Percentiles rank a stretch among this genome's conserved stretches.
These are phyloP conservation scores for Metarhizium anisopliae DNA, from an alignment of 2,329 filamentous ascomycete species.

Conservation along the genomic window DNA sequence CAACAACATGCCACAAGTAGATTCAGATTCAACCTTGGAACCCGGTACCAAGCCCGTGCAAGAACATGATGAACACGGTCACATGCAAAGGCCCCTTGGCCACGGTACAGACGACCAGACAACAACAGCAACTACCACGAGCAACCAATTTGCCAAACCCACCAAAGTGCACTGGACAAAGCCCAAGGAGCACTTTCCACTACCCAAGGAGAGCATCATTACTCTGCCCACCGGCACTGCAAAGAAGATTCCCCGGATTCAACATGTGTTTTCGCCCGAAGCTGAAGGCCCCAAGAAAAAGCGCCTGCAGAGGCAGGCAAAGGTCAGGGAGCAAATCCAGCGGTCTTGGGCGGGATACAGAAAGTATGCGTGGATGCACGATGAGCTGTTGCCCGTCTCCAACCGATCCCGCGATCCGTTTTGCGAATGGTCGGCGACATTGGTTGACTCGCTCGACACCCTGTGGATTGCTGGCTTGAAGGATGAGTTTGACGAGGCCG, in stretches of 20 bases:
- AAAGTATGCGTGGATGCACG: conserved; percentile 71
- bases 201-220: conserved; percentile 62
- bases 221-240: conserved; percentile 64
- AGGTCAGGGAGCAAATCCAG: conserved; percentile 65
- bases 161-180: conserved; percentile 60
- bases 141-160: conserved; percentile 1
- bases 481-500: conserved; percentile 72
- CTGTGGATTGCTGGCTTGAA: conserved; percentile 79
- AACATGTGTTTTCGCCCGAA: conserved; percentile 64
- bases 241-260: conserved; percentile 65
- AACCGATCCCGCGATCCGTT: conserved; percentile 68
- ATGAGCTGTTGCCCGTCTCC: conserved; percentile 71
- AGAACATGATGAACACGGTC: no score
- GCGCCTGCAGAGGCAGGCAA: conserved; percentile 53
- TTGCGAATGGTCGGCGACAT: conserved; percentile 81
- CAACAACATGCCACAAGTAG: no score
- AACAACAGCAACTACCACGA: neutral
- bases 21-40: no score
- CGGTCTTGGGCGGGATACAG: conserved; percentile 80
- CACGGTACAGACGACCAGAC: conserved; percentile 8
- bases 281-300: conserved; percentile 47
- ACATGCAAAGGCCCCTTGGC: conserved; percentile 17
- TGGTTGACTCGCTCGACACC: conserved; percentile 76
- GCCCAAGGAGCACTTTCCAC: conserved; percentile 66
- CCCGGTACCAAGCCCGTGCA: no score